phyloP scores from a whole-genome alignment of 164 flowering plant genomes.

The Santalum album region DNA sequence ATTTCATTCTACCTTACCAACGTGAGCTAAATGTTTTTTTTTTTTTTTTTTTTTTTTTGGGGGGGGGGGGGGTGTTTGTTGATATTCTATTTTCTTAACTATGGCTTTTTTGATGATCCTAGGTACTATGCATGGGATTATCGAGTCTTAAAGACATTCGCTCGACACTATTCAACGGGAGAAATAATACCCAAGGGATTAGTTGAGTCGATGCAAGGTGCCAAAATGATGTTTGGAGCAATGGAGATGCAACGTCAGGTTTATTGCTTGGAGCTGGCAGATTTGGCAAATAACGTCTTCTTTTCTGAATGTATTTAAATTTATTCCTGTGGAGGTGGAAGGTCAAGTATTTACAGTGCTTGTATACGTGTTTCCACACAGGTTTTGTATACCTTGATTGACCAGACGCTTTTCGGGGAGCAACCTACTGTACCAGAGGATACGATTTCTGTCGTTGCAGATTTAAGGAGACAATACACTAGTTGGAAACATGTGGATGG shows the following conservation, averaged over 20 bases:
- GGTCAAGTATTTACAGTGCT: not conserved
- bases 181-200: slow-evolving; percentile 79
- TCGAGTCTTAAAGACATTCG: slow-evolving; percentile 79
- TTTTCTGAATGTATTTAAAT: not conserved
- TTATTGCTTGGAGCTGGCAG: slow-evolving; percentile 8
- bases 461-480: slow-evolving; percentile 53
- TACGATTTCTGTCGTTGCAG: slow-evolving; percentile 58
- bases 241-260: slow-evolving; percentile 98
- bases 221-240: slow-evolving; percentile 87
- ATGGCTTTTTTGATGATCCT: not conserved
- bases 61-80: no score
- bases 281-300: not conserved
- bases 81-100: no score
- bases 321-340: not conserved
- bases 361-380: slow-evolving; percentile 18
- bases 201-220: slow-evolving; percentile 73
- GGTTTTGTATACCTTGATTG: slow-evolving; percentile 73
- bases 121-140: slow-evolving; percentile 98
- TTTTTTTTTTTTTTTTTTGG: no score
- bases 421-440: slow-evolving; percentile 32
- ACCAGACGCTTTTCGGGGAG: slow-evolving; percentile 76
- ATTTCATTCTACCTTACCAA: no score
- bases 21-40: no score
- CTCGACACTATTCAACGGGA: slow-evolving; percentile 82
- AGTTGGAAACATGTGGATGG: slow-evolving; percentile 90